Conservation (phyloP, 148 eudicot species). For the Gaultheria prostrata region DNA sequence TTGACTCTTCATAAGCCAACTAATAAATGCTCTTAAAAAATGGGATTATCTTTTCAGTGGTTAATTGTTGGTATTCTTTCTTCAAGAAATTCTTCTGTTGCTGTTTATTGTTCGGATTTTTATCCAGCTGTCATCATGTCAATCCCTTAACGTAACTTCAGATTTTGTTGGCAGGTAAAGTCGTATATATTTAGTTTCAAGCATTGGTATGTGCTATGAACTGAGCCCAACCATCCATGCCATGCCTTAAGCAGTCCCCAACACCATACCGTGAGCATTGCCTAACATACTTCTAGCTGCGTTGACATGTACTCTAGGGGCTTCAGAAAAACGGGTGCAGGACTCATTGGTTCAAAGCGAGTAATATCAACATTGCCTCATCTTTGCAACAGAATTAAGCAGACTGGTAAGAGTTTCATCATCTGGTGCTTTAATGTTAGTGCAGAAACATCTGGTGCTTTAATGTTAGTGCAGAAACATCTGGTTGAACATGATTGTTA, state of each 20-base stretch:
- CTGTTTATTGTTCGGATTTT: background rate
- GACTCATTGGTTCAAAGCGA: constrained; percentile 19
- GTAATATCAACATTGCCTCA: constrained; percentile 32
- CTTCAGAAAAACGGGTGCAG: constrained; percentile 18
- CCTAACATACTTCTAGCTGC: background rate
- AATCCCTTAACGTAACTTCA: background rate
- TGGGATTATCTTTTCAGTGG: background rate
- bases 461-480: background rate
- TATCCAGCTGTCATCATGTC: background rate
- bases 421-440: background rate
- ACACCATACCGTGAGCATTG: background rate
- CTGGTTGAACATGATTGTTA: background rate
- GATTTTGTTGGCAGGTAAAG: background rate
- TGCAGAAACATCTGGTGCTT: background rate
- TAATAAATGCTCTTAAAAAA: background rate
- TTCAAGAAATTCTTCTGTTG: background rate
- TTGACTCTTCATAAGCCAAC: background rate
- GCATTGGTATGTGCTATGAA: background rate
- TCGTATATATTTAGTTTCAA: background rate
- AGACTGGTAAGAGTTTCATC: constrained; percentile 29
- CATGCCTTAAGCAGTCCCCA: background rate
- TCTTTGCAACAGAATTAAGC: constrained; percentile 38
- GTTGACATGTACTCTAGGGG: background rate
- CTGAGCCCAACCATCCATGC: constrained; percentile 8
- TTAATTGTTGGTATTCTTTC: background rate